Evolutionary conservation across 2,329 filamentous ascomycete species (phyloP), one percentile per base, ranked within the genome.

Genomic region (Penicillium nordicum): DNA sequence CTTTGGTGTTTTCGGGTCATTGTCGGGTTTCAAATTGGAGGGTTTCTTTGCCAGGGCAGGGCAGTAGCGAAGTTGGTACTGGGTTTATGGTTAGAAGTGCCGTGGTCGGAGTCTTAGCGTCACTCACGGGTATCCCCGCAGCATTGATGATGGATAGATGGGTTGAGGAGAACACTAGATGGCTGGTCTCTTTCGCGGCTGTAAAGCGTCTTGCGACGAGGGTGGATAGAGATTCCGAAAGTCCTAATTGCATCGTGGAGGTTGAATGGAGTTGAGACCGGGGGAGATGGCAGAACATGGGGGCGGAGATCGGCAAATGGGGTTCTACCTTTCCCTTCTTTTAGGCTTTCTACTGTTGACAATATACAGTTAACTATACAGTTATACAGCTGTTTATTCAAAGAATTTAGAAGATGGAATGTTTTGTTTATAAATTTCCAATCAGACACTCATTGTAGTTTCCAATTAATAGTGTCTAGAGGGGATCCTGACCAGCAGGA

Each of bases 21-120:
- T 27, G 7, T 67, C 58, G 18, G 62, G 50, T 38, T 69, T 67
- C n/a, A 63, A 57, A 12, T 63, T 64, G 5, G 67, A 57, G 12
- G 76, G 74, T 58, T 79, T 80, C 58, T 76, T 75, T 27, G 74
- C 72, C n/a, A 80, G 72, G 0, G 77, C 75, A 4, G 78, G 78
- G 55, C 78, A 80, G 57, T 78, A 80, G 57, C 78, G 74, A 10
- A 79, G 68, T 73, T 79, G 77, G 54, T 76, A 79, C 78, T 80
- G 32, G 21, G 10, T 34, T 30, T 32, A 18, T 4, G 27, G 55
- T 58, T 57, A 47, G 55, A 25, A 6, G 5, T 45, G 46, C 36
- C 21, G 18, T 21, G 14, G 34, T 43, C 38, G 18, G 34, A 27
- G 40, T 42, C 16, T 38, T n/a, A 3, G 10, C 5, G 18, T 36